Percentiles rank a stretch among this genome's conserved stretches.
These are phyloP conservation scores for Chalara sp. DNA, from an alignment of 2,329 filamentous ascomycete genomes.

Conservation along the genomic window DNA sequence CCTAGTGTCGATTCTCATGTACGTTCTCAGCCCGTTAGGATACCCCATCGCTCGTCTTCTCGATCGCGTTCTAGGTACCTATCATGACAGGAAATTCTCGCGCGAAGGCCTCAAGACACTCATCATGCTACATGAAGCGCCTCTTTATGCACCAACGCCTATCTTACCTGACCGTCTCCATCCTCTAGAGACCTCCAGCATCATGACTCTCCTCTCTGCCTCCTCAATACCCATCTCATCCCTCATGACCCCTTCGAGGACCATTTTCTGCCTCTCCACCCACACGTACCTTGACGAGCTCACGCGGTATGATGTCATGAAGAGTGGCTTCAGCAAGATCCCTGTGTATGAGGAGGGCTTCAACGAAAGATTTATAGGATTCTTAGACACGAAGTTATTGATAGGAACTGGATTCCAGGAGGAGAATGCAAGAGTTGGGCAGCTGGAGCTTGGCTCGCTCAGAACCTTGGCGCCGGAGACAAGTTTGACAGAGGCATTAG, in stretches of 20 bases:
- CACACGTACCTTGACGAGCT: conserved; percentile 83
- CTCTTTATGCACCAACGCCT: conserved; percentile 17
- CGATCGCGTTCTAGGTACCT: conserved; percentile 82
- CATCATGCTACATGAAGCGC: conserved; percentile 66
- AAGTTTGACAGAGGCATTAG: conserved; percentile 92
- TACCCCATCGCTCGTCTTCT: conserved; percentile 93
- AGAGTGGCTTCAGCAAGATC: conserved; percentile 87
- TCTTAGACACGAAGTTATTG: conserved; percentile 93
- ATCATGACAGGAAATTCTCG: conserved; percentile 93
- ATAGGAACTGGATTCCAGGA: conserved; percentile 70
- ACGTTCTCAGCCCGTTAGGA: conserved; percentile 75
- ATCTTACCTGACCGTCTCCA: conserved; percentile 63
- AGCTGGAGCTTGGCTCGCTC: conserved; percentile 83
- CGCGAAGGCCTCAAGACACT: conserved; percentile 93
- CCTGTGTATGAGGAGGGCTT: conserved; percentile 82
- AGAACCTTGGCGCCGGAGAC: conserved; percentile 89
- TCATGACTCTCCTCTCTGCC: conserved; percentile 85
- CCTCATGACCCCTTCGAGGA: conserved; percentile 96
- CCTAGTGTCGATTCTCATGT: conserved; percentile 71
- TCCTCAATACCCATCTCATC: conserved; percentile 87
- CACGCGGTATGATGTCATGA: conserved; percentile 87
- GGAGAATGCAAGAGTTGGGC: conserved; percentile 62
- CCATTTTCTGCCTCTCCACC: conserved; percentile 86
- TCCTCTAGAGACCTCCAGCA: conserved; percentile 94
- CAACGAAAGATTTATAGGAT: conserved; percentile 79